These are phyloP conservation scores for Backusella tuberculispora DNA, from an alignment of 192 early-diverging fungal species.

Conservation along the genomic window DNA sequence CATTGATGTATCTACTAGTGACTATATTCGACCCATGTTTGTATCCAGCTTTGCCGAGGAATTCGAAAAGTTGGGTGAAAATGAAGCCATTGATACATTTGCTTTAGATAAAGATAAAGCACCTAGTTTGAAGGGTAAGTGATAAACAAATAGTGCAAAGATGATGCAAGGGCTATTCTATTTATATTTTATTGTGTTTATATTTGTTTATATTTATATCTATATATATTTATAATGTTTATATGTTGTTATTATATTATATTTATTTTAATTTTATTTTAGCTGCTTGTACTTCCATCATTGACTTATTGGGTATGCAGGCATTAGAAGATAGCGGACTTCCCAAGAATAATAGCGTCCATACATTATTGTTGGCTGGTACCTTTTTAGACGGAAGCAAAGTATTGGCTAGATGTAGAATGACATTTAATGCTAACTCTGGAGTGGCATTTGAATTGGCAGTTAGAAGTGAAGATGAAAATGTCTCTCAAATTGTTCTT, in stretches of 20 bases:
- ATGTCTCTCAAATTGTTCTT: slow-evolving; percentile 75
- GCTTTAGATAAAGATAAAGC: slow-evolving; percentile 75
- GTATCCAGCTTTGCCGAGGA: slow-evolving; percentile 73
- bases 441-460: slow-evolving; percentile 94
- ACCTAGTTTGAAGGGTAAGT: slow-evolving; percentile 69
- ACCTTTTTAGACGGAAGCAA: slow-evolving; percentile 81
- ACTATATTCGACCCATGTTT: slow-evolving; percentile 90
- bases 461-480: slow-evolving; percentile 69
- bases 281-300: slow-evolving; percentile 70
- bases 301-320: slow-evolving; percentile 86
- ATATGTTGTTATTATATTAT: neutral
- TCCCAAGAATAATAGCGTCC: slow-evolving; percentile 76
- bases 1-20: slow-evolving; percentile 82
- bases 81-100: slow-evolving; percentile 88
- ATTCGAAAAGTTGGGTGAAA: slow-evolving; percentile 77
- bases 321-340: slow-evolving; percentile 72
- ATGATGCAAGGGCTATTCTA: no score
- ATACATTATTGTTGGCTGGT: slow-evolving; percentile 85
- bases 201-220: no score
- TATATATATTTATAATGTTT: neutral
- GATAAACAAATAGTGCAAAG: no score
- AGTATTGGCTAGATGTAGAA: slow-evolving; percentile 78
- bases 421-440: slow-evolving; percentile 79
- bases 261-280: slow-evolving; percentile 16
- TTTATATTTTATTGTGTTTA: neutral